Evolutionary conservation across 148 eudicot species (phyloP), one percentile per base, ranked within the genome.

Genomic region (Fallopia convolvulus): DNA sequence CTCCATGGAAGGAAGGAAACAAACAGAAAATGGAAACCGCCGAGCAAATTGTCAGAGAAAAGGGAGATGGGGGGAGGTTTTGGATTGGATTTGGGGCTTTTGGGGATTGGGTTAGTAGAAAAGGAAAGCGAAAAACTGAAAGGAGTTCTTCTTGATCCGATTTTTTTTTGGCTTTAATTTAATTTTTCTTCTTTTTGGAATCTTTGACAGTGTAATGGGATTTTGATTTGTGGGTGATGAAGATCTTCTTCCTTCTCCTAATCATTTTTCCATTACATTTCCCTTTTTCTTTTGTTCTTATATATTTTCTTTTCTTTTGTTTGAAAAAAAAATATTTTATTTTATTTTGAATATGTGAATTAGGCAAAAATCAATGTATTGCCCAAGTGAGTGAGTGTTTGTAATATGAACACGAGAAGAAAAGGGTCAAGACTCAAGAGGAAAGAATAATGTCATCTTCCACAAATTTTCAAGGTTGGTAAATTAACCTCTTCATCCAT

Each of bases 1-100:
- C 42, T 77, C 79, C 79, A 77, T 77, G 60, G 39, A 50, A 75
- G 30, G 26, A 9, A 52, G 44, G 74, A 21, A 74, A 49, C 58
- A 74, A 48, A 12, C 53, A 49, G 7, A 26, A 36, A 44, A 14
- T 47, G 15, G 55, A 44, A 61, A 73, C 32, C 55, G 55, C 66
- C 17, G 13, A 8, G 30, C 15, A 47, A 65, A 21, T 14, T 14
- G 70, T 30, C 40, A 65, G 70, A 65, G 70, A 13, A 68, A 68
- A 68, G 46, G 72, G 46, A 18, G 42, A 7, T 33, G 42, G 9
- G 17, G 33, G 20, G 30, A 26, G 30, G 30, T 26, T 26, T 26
- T 26, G 30, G 30, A 26, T 26, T 26, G 30, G 30, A 26, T 26
- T 26, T 26, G 30, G 30, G 30, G 30, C 30, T 26, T 26, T 26